These are phyloP conservation scores for Beauveria sp. DNA, from an alignment of 2,329 filamentous ascomycete species.

Conservation along the genomic window DNA sequence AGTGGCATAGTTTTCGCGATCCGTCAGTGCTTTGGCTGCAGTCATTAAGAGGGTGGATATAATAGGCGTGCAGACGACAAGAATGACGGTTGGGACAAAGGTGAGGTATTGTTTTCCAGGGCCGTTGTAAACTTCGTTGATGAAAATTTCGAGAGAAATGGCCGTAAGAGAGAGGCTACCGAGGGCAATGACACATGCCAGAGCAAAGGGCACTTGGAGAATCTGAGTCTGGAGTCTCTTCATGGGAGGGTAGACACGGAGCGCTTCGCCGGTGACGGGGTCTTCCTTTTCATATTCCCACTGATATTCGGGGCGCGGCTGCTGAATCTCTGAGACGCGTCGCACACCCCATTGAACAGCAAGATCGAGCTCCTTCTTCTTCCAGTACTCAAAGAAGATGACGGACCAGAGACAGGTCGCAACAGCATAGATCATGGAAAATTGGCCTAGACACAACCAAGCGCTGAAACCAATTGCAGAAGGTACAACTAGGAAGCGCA, in stretches of 20 bases:
- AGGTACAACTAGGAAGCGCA: slow-evolving; percentile 75
- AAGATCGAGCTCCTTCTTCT: slow-evolving; percentile 82
- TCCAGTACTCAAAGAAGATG: slow-evolving; percentile 92
- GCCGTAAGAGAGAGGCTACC: slow-evolving; percentile 78
- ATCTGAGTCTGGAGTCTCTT: slow-evolving; percentile 72
- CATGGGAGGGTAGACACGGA: slow-evolving; percentile 66
- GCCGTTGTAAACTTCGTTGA: slow-evolving; percentile 87
- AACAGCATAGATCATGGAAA: slow-evolving; percentile 73
- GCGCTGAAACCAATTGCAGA: slow-evolving; percentile 68
- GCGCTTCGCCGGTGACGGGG: slow-evolving; percentile 70
- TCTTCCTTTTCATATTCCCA: slow-evolving; percentile 73
- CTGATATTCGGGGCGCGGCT: slow-evolving; percentile 67
- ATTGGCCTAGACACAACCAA: slow-evolving; percentile 79
- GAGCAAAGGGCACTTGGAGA: slow-evolving; percentile 76
- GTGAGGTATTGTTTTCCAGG: slow-evolving; percentile 77
- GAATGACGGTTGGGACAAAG: slow-evolving; percentile 80
- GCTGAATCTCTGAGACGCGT: slow-evolving; percentile 74
- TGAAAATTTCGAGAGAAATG: slow-evolving; percentile 92
- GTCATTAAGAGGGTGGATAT: slow-evolving; percentile 67
- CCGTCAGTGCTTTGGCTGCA: slow-evolving; percentile 69
- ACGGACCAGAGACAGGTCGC: slow-evolving; percentile 80
- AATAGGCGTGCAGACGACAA: slow-evolving; percentile 75
- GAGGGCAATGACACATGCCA: slow-evolving; percentile 63
- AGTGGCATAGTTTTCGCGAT: slow-evolving; percentile 89
- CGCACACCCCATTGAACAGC: slow-evolving; percentile 83